Evolutionary conservation across 225 moss, liverwort and hornwort species (phyloP).

Genomic region (Pseudisothecium myosuroides): DNA sequence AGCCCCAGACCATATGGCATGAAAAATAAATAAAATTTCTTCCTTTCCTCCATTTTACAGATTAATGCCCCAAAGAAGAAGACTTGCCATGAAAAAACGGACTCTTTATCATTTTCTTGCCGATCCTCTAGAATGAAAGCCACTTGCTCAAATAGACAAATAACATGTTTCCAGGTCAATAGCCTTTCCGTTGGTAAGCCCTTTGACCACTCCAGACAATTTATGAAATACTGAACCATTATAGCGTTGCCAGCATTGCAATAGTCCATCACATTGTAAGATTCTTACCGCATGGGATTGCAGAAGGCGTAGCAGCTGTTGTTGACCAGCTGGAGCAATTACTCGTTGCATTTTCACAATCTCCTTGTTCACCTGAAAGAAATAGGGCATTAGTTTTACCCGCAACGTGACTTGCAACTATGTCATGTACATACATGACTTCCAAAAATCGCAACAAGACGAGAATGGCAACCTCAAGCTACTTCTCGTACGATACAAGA

Average conservation of each 20-base stretch:
- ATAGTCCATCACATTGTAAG: neutral
- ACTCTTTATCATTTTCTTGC: neutral
- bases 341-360: constrained; percentile 93
- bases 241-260: neutral
- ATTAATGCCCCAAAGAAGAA: neutral
- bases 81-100: neutral
- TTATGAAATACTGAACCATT: neutral
- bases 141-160: neutral
- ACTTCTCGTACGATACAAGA: neutral
- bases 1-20: neutral
- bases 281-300: constrained; percentile 61
- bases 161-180: neutral
- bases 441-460: neutral
- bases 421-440: neutral
- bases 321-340: constrained; percentile 65
- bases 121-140: neutral
- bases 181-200: neutral
- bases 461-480: neutral
- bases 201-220: neutral
- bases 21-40: neutral
- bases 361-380: constrained; percentile 69
- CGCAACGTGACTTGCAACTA: neutral
- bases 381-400: neutral
- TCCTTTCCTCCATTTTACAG: neutral
- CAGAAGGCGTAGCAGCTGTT: constrained; percentile 70